These are phyloP conservation scores for Phytophthora sp. DNA, from an alignment of 352 stramenopile genomes.

Conservation along the genomic window DNA sequence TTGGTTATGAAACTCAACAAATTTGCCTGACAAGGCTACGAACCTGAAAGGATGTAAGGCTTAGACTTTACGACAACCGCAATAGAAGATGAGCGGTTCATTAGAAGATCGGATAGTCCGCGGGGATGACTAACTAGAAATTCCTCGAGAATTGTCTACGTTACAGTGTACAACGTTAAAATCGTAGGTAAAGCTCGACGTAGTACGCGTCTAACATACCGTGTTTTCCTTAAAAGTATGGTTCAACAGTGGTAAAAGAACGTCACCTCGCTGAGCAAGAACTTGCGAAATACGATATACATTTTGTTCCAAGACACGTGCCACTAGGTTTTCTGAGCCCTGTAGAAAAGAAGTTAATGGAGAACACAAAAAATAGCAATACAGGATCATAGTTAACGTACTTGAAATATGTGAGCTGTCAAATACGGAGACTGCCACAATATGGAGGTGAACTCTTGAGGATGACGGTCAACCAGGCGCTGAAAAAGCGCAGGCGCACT, in stretches of 20 bases:
- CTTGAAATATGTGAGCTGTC: constrained; percentile 75
- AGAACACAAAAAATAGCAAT: neutral
- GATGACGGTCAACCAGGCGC: constrained; percentile 64
- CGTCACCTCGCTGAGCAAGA: constrained; percentile 54
- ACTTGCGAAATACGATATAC: constrained; percentile 68
- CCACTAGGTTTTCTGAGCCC: constrained; percentile 62
- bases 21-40: no score
- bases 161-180: neutral
- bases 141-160: constrained; percentile 65
- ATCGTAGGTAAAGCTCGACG: neutral
- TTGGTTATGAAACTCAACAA: no score
- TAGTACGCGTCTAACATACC: constrained; percentile 24
- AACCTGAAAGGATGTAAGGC: constrained; percentile 62
- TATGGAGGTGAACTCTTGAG: constrained; percentile 55
- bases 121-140: constrained; percentile 71
- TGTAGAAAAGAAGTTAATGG: neutral
- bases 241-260: constrained; percentile 59
- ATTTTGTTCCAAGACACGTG: constrained; percentile 76
- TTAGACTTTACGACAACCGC: constrained; percentile 55
- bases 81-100: constrained; percentile 60
- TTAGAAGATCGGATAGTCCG: constrained; percentile 59
- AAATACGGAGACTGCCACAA: constrained; percentile 69
- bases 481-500: constrained; percentile 48
- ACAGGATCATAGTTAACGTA: constrained; percentile 10
- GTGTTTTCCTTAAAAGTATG: constrained; percentile 70